A percentile compares a stretch with the other conserved stretches of the same genome.
Evolutionary conservation across 1,284 basidiomycete genomes (phyloP).

Genomic region (Naganishia albida): DNA sequence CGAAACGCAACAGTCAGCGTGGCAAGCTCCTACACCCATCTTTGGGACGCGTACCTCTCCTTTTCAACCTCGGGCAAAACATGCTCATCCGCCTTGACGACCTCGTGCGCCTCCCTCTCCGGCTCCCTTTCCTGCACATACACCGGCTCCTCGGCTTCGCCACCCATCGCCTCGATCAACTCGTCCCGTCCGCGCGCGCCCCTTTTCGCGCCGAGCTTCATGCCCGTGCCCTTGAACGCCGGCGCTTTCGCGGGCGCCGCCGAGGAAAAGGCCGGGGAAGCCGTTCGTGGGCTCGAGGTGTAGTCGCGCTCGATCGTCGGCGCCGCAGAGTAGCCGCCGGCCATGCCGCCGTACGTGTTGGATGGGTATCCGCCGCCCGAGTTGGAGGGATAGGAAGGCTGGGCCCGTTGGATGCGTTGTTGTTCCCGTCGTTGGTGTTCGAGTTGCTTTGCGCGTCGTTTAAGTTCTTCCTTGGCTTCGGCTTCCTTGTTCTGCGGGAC

Average conservation of each 20-base stretch:
- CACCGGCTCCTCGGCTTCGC: slow-evolving; percentile 55
- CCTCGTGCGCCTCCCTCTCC: slow-evolving; percentile 53
- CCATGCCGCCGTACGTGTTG: slow-evolving; percentile 47
- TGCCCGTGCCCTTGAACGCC: slow-evolving; percentile 91
- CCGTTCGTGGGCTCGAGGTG: slow-evolving; percentile 54
- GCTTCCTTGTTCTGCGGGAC: slow-evolving; percentile 89
- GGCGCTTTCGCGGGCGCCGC: slow-evolving; percentile 63
- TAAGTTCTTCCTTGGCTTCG: slow-evolving; percentile 98
- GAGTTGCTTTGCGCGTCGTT: slow-evolving; percentile 94
- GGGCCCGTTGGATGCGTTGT: slow-evolving; percentile 64
- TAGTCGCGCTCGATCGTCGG: slow-evolving; percentile 59
- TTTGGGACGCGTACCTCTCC: slow-evolving; percentile 62
- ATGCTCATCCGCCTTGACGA: slow-evolving; percentile 53
- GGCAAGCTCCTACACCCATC: not conserved
- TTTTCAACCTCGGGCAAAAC: slow-evolving; percentile 75
- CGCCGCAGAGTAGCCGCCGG: slow-evolving; percentile 56
- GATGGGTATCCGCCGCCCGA: slow-evolving; percentile 46
- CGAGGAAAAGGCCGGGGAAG: slow-evolving; percentile 53
- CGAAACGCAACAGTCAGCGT: no score
- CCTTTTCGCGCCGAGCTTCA: slow-evolving; percentile 91
- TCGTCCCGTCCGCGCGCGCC: slow-evolving; percentile 74
- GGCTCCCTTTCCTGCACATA: slow-evolving; percentile 49
- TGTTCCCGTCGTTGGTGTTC: slow-evolving; percentile 97
- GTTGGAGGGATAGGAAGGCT: slow-evolving; percentile 49
- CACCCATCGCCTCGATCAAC: slow-evolving; percentile 81